Conservation (phyloP, 192 early-diverging fungal species). For the Coemansia biformis region DNA sequence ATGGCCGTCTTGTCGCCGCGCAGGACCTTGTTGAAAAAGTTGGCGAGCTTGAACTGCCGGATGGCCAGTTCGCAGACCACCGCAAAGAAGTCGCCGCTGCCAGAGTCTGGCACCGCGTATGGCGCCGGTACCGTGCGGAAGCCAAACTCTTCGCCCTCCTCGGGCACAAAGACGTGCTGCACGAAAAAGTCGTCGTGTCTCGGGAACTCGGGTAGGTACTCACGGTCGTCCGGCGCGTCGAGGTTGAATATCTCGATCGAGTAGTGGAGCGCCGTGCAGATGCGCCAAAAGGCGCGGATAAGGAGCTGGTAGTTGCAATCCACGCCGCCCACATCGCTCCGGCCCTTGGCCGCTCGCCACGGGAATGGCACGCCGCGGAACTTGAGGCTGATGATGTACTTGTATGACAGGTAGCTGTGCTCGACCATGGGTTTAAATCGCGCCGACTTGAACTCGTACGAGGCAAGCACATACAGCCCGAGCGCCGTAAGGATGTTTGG, state of each 20-base stretch:
- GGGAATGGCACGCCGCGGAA: conserved; percentile 46
- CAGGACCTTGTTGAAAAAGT: conserved; percentile 43
- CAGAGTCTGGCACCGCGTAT: conserved; percentile 16
- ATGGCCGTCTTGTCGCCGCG: conserved; percentile 37
- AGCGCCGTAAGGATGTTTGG: conserved; percentile 23
- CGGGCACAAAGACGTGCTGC: conserved; percentile 40
- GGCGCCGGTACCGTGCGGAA: conserved; percentile 33
- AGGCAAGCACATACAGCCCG: conserved; percentile 35
- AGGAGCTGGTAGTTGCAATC: conserved; percentile 48
- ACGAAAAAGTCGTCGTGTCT: conserved; percentile 38
- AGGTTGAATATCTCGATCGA: conserved; percentile 46
- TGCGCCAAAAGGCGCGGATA: conserved; percentile 44
- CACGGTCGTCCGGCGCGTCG: conserved; percentile 48
- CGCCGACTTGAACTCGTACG: conserved; percentile 52
- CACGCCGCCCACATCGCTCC: conserved; percentile 12
- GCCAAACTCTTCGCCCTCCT: conserved; percentile 38
- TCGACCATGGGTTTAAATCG: conserved; percentile 50
- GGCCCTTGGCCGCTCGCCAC: conserved; percentile 37
- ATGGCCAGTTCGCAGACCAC: conserved; percentile 42
- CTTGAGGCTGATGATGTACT: conserved; percentile 38
- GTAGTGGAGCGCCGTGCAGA: conserved; percentile 40
- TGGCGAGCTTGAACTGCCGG: conserved; percentile 47
- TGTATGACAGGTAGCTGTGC: conserved; percentile 45
- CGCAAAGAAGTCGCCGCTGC: conserved; percentile 28
- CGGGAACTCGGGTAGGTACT: conserved; percentile 47